Evolutionary conservation across 129 eudicot genomes (phyloP).

Genomic region (Artemisia argyi): DNA sequence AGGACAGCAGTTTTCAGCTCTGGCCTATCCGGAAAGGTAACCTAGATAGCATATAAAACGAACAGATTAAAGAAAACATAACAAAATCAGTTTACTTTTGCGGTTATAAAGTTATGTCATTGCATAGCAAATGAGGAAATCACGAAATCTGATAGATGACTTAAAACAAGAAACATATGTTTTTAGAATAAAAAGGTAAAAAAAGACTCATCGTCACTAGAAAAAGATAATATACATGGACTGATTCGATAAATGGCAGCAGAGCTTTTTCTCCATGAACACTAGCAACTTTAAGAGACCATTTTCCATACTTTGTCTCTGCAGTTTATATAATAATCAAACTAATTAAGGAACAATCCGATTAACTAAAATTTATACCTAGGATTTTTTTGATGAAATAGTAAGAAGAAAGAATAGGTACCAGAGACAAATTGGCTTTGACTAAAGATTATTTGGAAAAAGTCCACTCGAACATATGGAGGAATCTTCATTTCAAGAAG

Average conservation of each 20-base stretch:
- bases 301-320: conserved; percentile 55
- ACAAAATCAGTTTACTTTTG: not conserved
- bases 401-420: conserved; percentile 23
- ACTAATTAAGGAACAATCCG: not conserved
- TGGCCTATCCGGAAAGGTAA: conserved; percentile 69
- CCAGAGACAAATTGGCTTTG: conserved; percentile 48
- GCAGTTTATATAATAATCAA: conserved; percentile 24
- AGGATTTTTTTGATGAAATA: not conserved
- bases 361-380: not conserved
- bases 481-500: conserved; percentile 59
- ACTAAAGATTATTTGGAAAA: conserved; percentile 48
- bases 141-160: not conserved
- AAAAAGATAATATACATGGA: conserved; percentile 41
- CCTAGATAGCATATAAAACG: conserved; percentile 40
- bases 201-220: not conserved
- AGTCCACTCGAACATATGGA: conserved; percentile 70
- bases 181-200: not conserved
- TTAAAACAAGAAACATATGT: not conserved
- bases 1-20: conserved; percentile 62
- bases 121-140: not conserved
- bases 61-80: not conserved
- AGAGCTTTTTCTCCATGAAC: conserved; percentile 69
- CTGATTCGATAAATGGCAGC: conserved; percentile 59
- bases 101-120: not conserved
- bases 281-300: conserved; percentile 62